Evolutionary conservation across 352 stramenopile species (phyloP).

Genomic region (Plasmopara muralis): DNA sequence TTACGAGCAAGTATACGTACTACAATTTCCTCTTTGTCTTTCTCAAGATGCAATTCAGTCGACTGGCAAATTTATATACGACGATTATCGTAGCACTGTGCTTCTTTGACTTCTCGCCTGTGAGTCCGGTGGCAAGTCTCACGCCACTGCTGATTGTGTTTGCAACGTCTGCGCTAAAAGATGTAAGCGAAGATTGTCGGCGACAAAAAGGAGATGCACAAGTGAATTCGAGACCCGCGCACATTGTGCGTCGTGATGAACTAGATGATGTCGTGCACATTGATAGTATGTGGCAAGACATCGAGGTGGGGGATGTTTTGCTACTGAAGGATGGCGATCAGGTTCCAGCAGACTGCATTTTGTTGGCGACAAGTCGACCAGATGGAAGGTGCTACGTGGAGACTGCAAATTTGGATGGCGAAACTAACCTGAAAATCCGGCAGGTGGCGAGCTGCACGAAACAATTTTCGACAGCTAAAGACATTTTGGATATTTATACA

Average conservation of each 20-base stretch:
- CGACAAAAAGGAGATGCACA: constrained; percentile 68
- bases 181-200: constrained; percentile 76
- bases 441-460: constrained; percentile 70
- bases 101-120: constrained; percentile 84
- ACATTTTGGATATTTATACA: constrained; percentile 61
- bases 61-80: constrained; percentile 85
- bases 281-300: constrained; percentile 76
- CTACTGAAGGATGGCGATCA: constrained; percentile 78
- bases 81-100: constrained; percentile 85
- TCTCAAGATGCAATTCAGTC: constrained; percentile 87
- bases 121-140: constrained; percentile 76
- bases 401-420: constrained; percentile 81
- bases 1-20: constrained; percentile 87
- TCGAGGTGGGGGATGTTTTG: constrained; percentile 78
- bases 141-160: constrained; percentile 85
- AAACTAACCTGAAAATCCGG: constrained; percentile 88
- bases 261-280: constrained; percentile 54
- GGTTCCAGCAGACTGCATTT: constrained; percentile 73
- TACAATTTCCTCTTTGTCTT: constrained; percentile 89
- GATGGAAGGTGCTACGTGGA: constrained; percentile 83
- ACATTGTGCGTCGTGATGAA: constrained; percentile 64
- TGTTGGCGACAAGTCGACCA: constrained; percentile 64
- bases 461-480: constrained; percentile 60
- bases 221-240: constrained; percentile 71
- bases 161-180: constrained; percentile 82